Base-by-base conservation (phyloP, 2,329 filamentous ascomycete genomes). In the Coniochaeta sp. region DNA sequence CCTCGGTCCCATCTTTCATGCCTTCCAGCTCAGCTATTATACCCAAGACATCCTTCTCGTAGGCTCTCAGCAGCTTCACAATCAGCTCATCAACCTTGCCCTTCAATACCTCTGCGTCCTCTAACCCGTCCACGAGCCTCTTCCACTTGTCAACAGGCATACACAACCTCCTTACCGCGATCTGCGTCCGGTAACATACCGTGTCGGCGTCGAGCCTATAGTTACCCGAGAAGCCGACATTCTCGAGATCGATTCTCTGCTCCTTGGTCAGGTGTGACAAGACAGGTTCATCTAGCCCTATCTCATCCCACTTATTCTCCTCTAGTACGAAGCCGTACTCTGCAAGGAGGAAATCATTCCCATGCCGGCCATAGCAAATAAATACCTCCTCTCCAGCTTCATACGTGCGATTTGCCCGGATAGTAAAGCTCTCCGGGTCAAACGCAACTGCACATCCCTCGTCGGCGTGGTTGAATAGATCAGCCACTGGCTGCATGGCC, bases 281-380 rank as follows among this genome's bases (percentile, higher is more conserved):
- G 44, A 83, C 58, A 52, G 73, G 74, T 2, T 76, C 72, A 63
- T 83, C 80, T 1, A 83, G 71, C 19, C 67, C 68, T 2, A 76
- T 71, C 67, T 81, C 79, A 61, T 83, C 81, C 74, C 77, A 82
- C 22, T 71, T 68, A 67, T 83, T 82, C 19, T 70, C 67, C 6
- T 64, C 64, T 36, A 80, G 71, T 11, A 78, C 68, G 65, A 83
- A 83, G 9, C 80, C 80, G 64, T 83, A 92, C 72, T 91, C 88
- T 1, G 84, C 80, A 1, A 91, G 79, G n/a, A 91, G 74, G 65
- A 89, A 88, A 69, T 91, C 89, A 65, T 90, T 89, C 38, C 81
- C 81, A 69, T 91, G 89, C 0, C 80, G 72, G 6, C 89, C 89
- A 66, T 92, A 92, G 26, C 82, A 84, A 33, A 89, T 83, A 65